A percentile compares a stretch with the other conserved stretches of the same genome.
Evolutionary conservation across 2,329 filamentous ascomycete genomes (phyloP).

Genomic region (Arachnomyces sp.): DNA sequence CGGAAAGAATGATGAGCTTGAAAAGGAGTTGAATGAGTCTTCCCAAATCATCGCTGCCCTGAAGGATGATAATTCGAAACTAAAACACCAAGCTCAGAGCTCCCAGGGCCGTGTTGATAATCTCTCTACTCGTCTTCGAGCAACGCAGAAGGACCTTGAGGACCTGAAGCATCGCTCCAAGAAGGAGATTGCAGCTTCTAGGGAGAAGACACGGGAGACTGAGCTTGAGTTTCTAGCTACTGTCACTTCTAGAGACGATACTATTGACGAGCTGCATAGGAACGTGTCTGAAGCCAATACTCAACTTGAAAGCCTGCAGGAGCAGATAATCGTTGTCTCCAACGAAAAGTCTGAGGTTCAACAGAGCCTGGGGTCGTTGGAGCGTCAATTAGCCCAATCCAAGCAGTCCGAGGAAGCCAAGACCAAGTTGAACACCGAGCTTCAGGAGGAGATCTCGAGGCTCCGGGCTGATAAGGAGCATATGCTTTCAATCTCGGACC

Average conservation of each 20-base stretch:
- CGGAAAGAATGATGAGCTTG: conserved; percentile 27
- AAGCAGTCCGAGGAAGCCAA: conserved; percentile 17
- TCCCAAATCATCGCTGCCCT: conserved; percentile 30
- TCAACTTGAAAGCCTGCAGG: conserved; percentile 16
- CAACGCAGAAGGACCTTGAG: conserved; percentile 29
- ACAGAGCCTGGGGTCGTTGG: conserved; percentile 17
- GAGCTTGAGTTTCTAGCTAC: conserved; percentile 38
- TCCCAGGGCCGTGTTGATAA: conserved; percentile 31
- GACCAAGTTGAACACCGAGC: conserved; percentile 15
- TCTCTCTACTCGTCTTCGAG: conserved; percentile 25
- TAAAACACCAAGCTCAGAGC: conserved; percentile 29
- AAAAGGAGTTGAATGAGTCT: conserved; percentile 29
- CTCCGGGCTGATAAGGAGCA: conserved; percentile 16
- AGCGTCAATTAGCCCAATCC: conserved; percentile 18
- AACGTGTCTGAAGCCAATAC: conserved; percentile 19
- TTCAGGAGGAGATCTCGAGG: conserved; percentile 19
- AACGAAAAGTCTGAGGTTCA: conserved; percentile 18
- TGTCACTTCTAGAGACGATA: conserved; percentile 38
- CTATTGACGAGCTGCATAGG: conserved; percentile 34
- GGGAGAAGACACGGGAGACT: conserved; percentile 24
- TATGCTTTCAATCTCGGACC: conserved; percentile 11
- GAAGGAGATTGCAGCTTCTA: conserved; percentile 18
- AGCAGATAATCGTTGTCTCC: conserved; percentile 15
- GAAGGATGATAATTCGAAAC: conserved; percentile 31
- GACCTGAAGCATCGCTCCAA: conserved; percentile 26